Conservation (phyloP, 2,329 filamentous ascomycete genomes). For the Trichophyton verrucosum region DNA sequence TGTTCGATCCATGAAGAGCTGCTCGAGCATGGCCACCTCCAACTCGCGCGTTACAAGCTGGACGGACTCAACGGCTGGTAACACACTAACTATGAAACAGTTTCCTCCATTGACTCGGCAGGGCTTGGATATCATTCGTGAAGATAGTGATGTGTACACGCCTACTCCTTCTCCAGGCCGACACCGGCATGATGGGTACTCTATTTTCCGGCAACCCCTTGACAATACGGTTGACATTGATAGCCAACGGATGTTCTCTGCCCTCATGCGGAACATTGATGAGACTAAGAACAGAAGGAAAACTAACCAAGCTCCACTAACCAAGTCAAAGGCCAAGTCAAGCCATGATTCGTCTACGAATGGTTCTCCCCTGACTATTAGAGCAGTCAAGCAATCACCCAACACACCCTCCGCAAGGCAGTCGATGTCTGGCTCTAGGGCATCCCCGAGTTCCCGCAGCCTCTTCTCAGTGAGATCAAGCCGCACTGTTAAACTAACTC, state of each 20-base stretch:
- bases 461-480: constrained; percentile 4
- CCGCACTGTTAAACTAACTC: constrained; percentile 10
- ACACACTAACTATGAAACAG: constrained; percentile 27
- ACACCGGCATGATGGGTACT: constrained; percentile 19
- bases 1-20: constrained; percentile 20
- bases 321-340: constrained; percentile 7
- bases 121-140: constrained; percentile 34
- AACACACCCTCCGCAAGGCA: background rate
- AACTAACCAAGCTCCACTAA: background rate
- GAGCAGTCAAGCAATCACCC: constrained; percentile 12
- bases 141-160: constrained; percentile 23
- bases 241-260: constrained; percentile 24
- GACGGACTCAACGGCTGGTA: constrained; percentile 35
- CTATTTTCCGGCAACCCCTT: constrained; percentile 20
- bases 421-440: background rate
- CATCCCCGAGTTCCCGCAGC: constrained; percentile 7
- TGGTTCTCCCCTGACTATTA: constrained; percentile 3
- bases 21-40: constrained; percentile 25
- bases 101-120: constrained; percentile 23
- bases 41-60: constrained; percentile 38
- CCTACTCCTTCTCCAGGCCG: constrained; percentile 18
- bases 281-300: constrained; percentile 9
- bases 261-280: constrained; percentile 22
- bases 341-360: background rate
- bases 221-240: constrained; percentile 15